Conservation (phyloP, 2,329 filamentous ascomycete genomes). For the Dothistroma pini region DNA sequence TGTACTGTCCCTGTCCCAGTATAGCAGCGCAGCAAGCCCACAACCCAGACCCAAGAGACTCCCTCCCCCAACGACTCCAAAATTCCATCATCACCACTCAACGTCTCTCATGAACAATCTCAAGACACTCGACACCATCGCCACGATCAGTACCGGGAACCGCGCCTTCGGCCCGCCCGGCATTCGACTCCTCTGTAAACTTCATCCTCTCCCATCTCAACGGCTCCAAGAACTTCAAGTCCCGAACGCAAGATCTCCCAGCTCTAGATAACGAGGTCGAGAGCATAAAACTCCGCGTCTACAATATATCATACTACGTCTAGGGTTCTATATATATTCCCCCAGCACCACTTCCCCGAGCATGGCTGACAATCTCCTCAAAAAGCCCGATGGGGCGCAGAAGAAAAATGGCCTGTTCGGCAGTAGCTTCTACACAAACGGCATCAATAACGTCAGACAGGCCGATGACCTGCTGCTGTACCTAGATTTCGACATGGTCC, state of each 20-base stretch:
- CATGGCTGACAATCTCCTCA: neutral
- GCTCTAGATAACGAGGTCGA: neutral
- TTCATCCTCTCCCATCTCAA: no score
- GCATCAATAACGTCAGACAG: neutral
- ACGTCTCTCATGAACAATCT: no score
- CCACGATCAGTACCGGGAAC: no score
- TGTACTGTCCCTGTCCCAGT: no score
- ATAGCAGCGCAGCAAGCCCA: no score
- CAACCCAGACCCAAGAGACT: no score
- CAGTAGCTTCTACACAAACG: neutral
- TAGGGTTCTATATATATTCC: neutral
- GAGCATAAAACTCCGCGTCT: neutral
- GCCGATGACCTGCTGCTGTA: neutral
- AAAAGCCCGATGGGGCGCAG: slow-evolving; percentile 9
- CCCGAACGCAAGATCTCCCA: neutral
- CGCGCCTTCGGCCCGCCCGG: no score
- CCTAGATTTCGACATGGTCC: slow-evolving; percentile 27
- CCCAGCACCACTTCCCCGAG: neutral
- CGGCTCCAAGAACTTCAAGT: no score
- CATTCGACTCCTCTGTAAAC: no score
- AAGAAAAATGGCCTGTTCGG: neutral
- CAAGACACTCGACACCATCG: no score
- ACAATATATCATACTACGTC: neutral
- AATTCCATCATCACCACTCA: neutral
- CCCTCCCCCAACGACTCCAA: no score